Evolutionary conservation across 371 early-diverging fungal genomes (phyloP), one percentile per base, ranked within the genome.

Genomic region (Mortierella sp.): DNA sequence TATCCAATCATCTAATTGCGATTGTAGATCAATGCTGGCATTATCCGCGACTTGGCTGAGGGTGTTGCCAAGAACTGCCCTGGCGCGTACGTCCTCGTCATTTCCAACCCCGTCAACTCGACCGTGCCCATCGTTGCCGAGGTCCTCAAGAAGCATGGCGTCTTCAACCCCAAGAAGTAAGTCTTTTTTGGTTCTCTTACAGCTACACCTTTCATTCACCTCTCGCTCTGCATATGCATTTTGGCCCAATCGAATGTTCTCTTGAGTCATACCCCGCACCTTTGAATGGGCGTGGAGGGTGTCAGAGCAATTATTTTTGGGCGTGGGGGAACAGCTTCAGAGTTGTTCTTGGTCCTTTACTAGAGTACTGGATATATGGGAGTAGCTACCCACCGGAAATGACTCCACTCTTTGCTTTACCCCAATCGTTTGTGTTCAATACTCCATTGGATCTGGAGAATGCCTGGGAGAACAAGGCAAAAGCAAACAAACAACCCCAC

Each of bases 101-200:
- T 96, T 81, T 93, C 96, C 74, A 96, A 96, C 91, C 97, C 97
- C 71, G 97, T 96, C 82, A 96, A 96, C 91, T 95, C 96, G 44
- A 96, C 96, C 37, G 97, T 96, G 43, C 95, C 96, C 67, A 95
- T 96, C 79, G 94, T 94, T 24, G 89, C 93, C 61, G 96, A 96
- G 88, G 94, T 94, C 43, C 92, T 96, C 83, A 96, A 95, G 89
- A 89, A 93, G 87, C 91, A 91, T 79, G 94, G 94, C 70, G 96
- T 97, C 71, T 97, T 94, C 88, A 96, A 98, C 90, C 96, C 97
- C 78, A 94, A 93, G 88, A 90, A 95, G 93, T 93, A 91, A 88
- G 88, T 75, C 21, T 21, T 8, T 28, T 8, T 54, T 37, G 21
- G 37, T 50, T 50, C 46, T 31, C 5, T 53, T 8, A 16, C 10